Conservation (phyloP, 1,139 yeast genomes). For the Chernovozyma sophiae-reginae region DNA sequence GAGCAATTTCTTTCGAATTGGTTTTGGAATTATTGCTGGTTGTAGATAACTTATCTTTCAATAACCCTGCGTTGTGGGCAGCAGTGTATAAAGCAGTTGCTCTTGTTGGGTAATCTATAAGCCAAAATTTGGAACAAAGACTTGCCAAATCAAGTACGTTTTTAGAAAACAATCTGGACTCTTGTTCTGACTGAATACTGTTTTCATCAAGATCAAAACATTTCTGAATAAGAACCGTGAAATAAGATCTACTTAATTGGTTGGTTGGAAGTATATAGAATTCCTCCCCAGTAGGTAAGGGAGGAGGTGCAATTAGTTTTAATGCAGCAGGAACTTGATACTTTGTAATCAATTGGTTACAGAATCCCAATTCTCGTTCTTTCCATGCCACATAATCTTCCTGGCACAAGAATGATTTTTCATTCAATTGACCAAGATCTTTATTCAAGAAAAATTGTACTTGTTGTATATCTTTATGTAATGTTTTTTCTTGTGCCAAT, state of each 20-base stretch:
- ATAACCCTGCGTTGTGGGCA: constrained; percentile 39
- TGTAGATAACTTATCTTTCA: constrained; percentile 26
- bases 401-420: constrained; percentile 38
- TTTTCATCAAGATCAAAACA: constrained; percentile 25
- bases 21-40: constrained; percentile 20
- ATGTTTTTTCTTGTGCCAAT: constrained; percentile 37
- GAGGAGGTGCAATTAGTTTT: constrained; percentile 28
- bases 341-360: constrained; percentile 36
- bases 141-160: constrained; percentile 38
- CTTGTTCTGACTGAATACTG: constrained; percentile 10
- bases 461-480: constrained; percentile 44
- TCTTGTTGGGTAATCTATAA: constrained; percentile 50
- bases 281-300: constrained; percentile 29
- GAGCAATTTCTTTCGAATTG: constrained; percentile 25
- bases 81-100: constrained; percentile 53
- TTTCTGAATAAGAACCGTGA: constrained; percentile 21
- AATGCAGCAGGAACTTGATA: constrained; percentile 35
- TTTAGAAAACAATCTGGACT: constrained; percentile 32
- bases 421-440: constrained; percentile 37
- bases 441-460: constrained; percentile 35
- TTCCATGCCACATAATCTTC: constrained; percentile 54
- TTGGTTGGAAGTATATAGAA: constrained; percentile 42
- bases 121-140: constrained; percentile 56
- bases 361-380: constrained; percentile 32
- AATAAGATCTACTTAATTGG: constrained; percentile 26